phyloP scores from a whole-genome alignment of 805 yeast genomes.

The Blastobotrys chiropterorum region DNA sequence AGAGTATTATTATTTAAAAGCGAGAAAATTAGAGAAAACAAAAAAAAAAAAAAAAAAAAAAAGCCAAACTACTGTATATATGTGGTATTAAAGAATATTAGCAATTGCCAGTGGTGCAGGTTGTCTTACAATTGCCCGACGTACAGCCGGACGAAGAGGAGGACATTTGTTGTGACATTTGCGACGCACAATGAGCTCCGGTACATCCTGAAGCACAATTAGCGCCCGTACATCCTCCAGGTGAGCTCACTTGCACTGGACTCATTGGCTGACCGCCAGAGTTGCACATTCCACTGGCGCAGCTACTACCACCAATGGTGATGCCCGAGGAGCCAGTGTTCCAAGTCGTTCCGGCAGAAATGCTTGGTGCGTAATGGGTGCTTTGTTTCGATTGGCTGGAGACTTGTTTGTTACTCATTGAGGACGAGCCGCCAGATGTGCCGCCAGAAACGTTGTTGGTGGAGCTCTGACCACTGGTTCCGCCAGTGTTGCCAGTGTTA shows the following conservation, averaged over 20 bases:
- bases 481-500: neutral
- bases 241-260: neutral
- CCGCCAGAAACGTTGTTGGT: neutral
- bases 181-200: neutral
- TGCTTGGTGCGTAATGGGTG: neutral
- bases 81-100: too few relatives aligned
- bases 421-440: neutral
- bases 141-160: too few relatives aligned
- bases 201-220: too few relatives aligned
- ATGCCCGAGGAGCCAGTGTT: neutral
- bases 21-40: too few relatives aligned
- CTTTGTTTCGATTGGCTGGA: neutral
- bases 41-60: too few relatives aligned
- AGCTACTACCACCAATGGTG: neutral
- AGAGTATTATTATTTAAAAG: too few relatives aligned
- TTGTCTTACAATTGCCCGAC: too few relatives aligned
- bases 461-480: neutral
- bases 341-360: neutral
- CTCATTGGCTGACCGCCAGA: neutral
- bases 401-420: neutral
- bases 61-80: too few relatives aligned
- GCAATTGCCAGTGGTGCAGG: too few relatives aligned
- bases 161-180: too few relatives aligned
- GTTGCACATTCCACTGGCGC: neutral
- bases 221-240: neutral